Base-by-base conservation (phyloP, 192 early-diverging fungal genomes). In the Helicostylum pulchrum region DNA sequence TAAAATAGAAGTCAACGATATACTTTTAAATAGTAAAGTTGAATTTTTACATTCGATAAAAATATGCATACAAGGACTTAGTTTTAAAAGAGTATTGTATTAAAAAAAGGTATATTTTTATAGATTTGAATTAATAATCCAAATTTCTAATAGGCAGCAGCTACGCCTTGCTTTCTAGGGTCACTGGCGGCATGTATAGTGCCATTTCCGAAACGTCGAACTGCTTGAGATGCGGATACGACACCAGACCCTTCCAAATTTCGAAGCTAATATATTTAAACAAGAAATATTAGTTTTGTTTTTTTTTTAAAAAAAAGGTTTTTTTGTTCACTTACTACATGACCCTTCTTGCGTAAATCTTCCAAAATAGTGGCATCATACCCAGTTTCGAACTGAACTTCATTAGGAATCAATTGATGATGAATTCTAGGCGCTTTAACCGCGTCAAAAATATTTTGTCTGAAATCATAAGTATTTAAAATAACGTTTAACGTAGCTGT, bases 361-460 rank as follows among this genome's bases (percentile, higher is more conserved):
- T 26, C 44, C 48, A 60, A 71, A 47, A 49, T 64, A 44, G n/a
- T 71, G 39, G 10, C 64, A 73, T 65, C 44, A 66, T 57, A 83
- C 49, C 61, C 73, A 21, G 79, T 68, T 62, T 88, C 84, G 0
- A 85, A 69, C n/a, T 56, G 53, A 12, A 81, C 79, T 62, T 72
- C 62, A 65, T 96, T 78, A 4, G 96, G 96, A 57, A 96, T 68
- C 55, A 98, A 82, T 73, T 98, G 96, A 71, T 96, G 92, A 73
- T 98, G 96, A 36, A 92, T 68, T 12, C 96, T 83, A 6, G 91
- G 88, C 34, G 66, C 55, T 46, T 85, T 83, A 0, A 97, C 76
- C 0, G 96, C 94, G 17, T 86, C 65, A 57, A 80, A 82, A 0
- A 92, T 66, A 44, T 78, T 77, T 75, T 86, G 74, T 4, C 74